These are phyloP conservation scores for Dalbergia cultrata DNA, from an alignment of 306 rosid genomes.

Conservation along the genomic window DNA sequence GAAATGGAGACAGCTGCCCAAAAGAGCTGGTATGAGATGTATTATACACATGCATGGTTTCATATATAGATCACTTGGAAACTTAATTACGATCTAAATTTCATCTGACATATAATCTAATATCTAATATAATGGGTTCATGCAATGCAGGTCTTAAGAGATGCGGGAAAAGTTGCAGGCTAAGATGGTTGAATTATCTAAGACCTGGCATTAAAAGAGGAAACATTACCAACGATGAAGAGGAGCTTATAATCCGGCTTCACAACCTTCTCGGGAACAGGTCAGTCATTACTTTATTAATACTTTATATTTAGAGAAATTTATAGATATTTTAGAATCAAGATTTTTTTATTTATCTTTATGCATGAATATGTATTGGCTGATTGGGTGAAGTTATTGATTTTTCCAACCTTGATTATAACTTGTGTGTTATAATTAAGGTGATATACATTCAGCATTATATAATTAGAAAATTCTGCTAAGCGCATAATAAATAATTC, in stretches of 20 bases:
- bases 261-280: slow-evolving; percentile 54
- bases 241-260: slow-evolving; percentile 51
- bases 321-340: no score
- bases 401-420: no score
- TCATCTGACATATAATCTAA: background rate
- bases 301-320: background rate
- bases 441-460: background rate
- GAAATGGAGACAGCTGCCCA: slow-evolving; percentile 62
- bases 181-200: slow-evolving; percentile 42
- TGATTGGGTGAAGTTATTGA: background rate
- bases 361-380: background rate
- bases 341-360: no score
- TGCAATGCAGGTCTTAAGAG: slow-evolving; percentile 48
- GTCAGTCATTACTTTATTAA: background rate
- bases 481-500: no score
- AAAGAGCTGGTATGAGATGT: slow-evolving; percentile 57
- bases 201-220: slow-evolving; percentile 43
- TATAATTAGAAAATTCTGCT: no score
- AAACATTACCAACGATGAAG: slow-evolving; percentile 36
- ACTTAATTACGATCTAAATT: background rate
- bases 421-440: no score
- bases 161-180: slow-evolving; percentile 40
- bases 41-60: background rate
- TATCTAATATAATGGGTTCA: background rate
- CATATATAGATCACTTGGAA: background rate